phyloP scores from a whole-genome alignment of 805 yeast species.

The Pichia phayaonensis region DNA sequence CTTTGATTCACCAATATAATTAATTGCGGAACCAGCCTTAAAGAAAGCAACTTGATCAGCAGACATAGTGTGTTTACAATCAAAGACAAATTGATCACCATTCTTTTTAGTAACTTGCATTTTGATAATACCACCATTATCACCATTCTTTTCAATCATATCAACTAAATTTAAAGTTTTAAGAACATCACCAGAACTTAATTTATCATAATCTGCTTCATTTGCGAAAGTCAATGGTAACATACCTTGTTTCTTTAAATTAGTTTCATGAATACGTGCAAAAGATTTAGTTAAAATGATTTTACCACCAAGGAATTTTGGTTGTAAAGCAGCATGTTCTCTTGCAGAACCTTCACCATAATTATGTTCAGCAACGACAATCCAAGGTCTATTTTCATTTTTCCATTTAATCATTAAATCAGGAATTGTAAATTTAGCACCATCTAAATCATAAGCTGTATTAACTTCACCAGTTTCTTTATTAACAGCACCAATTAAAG shows the following conservation, averaged over 20 bases:
- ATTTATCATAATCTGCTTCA: conserved; percentile 79
- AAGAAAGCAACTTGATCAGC: conserved; percentile 92
- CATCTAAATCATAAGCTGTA: conserved; percentile 80
- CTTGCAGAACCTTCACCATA: conserved; percentile 99
- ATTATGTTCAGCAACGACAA: conserved; percentile 94
- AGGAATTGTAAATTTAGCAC: conserved; percentile 75
- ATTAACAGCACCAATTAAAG: conserved; percentile 93
- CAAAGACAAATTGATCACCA: conserved; percentile 64
- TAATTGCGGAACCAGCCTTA: conserved; percentile 96
- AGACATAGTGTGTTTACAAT: conserved; percentile 93
- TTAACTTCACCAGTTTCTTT: conserved; percentile 96
- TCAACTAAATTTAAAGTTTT: conserved; percentile 70
- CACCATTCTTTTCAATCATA: conserved; percentile 71
- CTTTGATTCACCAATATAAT: conserved; percentile 49
- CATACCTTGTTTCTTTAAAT: conserved; percentile 96
- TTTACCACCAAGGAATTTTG: conserved; percentile 88
- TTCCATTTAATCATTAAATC: conserved; percentile 96
- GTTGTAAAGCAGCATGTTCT: conserved; percentile 97
- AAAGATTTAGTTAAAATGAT: conserved; percentile 87
- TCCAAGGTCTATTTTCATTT: conserved; percentile 77
- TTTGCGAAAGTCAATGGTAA: conserved; percentile 88
- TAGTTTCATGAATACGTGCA: conserved; percentile 98
- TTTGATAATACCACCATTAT: conserved; percentile 76
- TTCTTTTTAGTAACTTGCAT: conserved; percentile 66
- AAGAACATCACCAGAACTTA: conserved; percentile 69